These are phyloP conservation scores for Ganoderma multipileum DNA, from an alignment of 1,284 basidiomycete genomes.

Conservation along the genomic window DNA sequence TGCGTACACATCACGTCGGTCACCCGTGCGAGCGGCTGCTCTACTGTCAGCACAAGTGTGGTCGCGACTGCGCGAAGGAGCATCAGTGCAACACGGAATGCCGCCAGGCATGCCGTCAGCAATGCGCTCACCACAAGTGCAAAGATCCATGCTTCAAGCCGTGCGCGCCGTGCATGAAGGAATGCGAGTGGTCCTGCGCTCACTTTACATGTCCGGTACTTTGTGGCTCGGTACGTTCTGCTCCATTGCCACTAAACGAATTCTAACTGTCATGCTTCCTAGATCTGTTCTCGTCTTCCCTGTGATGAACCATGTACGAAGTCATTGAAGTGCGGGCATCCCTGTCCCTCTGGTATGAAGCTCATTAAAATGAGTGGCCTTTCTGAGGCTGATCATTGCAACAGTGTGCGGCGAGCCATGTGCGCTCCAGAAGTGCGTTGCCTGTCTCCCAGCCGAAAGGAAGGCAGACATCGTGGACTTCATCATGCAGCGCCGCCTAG, in stretches of 20 bases:
- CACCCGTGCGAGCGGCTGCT: conserved; percentile 63
- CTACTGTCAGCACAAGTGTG: conserved; percentile 67
- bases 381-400: neutral
- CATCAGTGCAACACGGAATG: conserved; percentile 60
- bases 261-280: neutral
- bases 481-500: conserved; percentile 58
- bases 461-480: conserved; percentile 64
- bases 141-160: conserved; percentile 60
- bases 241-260: neutral
- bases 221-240: conserved; percentile 67
- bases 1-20: conserved; percentile 46
- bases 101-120: conserved; percentile 57
- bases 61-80: conserved; percentile 53
- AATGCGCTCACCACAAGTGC: conserved; percentile 54
- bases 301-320: conserved; percentile 65
- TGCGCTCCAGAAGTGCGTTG: conserved; percentile 57
- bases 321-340: conserved; percentile 62
- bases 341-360: conserved; percentile 67
- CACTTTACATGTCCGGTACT: conserved; percentile 67
- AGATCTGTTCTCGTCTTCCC: conserved; percentile 75
- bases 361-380: neutral
- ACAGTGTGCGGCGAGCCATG: conserved; percentile 77
- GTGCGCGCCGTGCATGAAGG: conserved; percentile 70
- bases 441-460: conserved; percentile 52
- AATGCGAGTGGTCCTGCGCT: conserved; percentile 62